These are phyloP conservation scores for Leptoxyphium fumago DNA, from an alignment of 2,329 filamentous ascomycete genomes.

Conservation along the genomic window DNA sequence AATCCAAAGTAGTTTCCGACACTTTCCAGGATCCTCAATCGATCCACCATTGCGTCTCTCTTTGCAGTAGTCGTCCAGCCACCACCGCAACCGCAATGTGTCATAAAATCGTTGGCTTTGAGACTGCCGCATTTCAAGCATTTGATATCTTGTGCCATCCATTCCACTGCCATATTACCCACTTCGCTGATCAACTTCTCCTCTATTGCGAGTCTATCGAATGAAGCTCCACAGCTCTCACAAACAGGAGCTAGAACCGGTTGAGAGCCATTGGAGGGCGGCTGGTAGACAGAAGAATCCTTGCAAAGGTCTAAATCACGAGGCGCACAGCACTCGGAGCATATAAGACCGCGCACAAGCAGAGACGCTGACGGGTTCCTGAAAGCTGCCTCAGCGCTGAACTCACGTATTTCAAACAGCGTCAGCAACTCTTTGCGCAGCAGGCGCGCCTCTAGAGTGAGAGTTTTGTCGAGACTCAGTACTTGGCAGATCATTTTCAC, in stretches of 20 bases:
- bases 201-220: constrained; percentile 68
- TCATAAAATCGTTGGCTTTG: constrained; percentile 83
- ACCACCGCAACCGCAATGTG: constrained; percentile 88
- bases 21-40: constrained; percentile 53
- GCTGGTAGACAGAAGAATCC: constrained; percentile 63
- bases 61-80: constrained; percentile 63
- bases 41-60: constrained; percentile 48
- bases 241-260: constrained; percentile 34
- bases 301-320: constrained; percentile 85
- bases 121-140: constrained; percentile 56
- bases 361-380: constrained; percentile 69
- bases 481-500: constrained; percentile 92
- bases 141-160: constrained; percentile 81
- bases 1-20: constrained; percentile 70
- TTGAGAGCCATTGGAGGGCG: constrained; percentile 4
- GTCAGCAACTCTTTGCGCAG: constrained; percentile 78
- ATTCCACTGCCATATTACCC: constrained; percentile 59
- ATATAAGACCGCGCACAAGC: constrained; percentile 61
- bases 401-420: constrained; percentile 89
- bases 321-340: constrained; percentile 77
- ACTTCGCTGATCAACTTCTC: constrained; percentile 67
- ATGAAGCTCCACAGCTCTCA: constrained; percentile 57
- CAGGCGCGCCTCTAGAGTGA: constrained; percentile 72
- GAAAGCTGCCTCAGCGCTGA: constrained; percentile 76
- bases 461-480: constrained; percentile 76